Conservation (phyloP, 805 yeast genomes). For the Kazachstania kunashirensis region DNA sequence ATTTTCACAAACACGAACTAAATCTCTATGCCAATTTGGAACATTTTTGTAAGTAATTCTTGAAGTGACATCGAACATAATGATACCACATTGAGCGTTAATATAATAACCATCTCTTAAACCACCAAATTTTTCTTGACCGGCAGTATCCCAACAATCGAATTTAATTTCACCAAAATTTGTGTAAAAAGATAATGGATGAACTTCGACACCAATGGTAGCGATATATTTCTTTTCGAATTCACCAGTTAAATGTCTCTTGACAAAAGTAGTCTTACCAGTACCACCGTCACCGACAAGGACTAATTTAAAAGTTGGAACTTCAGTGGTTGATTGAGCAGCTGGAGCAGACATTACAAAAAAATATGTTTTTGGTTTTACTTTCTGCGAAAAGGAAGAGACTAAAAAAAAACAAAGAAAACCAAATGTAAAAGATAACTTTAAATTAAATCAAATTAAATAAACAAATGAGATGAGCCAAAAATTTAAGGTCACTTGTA, state of each 20-base stretch:
- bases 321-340: conserved; percentile 34
- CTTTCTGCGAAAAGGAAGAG: not conserved
- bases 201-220: conserved; percentile 98
- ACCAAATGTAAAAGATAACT: too few relatives aligned
- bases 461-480: too few relatives aligned
- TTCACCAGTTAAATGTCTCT: conserved; percentile 99
- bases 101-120: conserved; percentile 99
- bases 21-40: conserved; percentile 99
- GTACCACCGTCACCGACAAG: conserved; percentile 99
- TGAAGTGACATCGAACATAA: conserved; percentile 98
- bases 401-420: not conserved
- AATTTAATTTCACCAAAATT: conserved; percentile 97
- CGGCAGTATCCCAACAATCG: conserved; percentile 99
- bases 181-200: conserved; percentile 96
- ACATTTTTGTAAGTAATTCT: conserved; percentile 99
- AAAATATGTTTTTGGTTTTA: too few relatives aligned
- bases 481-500: too few relatives aligned
- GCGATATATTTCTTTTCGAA: conserved; percentile 98
- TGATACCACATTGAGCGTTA: conserved; percentile 99
- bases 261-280: conserved; percentile 99
- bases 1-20: conserved; percentile 99
- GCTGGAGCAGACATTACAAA: conserved; percentile 10
- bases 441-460: too few relatives aligned
- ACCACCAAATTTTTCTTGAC: conserved; percentile 99
- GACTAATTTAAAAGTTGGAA: conserved; percentile 96